Base-by-base conservation (phyloP, 306 rosid species). In the Cicer bijugum region DNA sequence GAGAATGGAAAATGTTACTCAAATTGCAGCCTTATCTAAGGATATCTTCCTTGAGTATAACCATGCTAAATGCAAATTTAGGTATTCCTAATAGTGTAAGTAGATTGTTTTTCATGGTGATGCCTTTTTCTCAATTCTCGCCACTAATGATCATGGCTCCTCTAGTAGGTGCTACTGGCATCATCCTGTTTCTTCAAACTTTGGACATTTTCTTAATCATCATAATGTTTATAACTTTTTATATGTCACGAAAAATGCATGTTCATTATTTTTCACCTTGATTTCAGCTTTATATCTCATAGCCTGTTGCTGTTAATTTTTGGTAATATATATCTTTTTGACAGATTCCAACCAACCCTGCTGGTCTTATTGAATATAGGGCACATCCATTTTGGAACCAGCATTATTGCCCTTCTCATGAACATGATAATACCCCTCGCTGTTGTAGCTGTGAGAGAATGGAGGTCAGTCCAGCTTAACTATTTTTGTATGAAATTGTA, bases 351-450 rank as follows among this genome's bases (percentile, higher is more conserved):
- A 94, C 99, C 86, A 94, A 94, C 88, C 88, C 76, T 89, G 93
- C 90, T 87, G 99, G 99, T 90, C 99, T 94, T 86, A 91, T 94
- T 91, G 99, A 94, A 91, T 94, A 94, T 88, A 94, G 99, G 96
- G 99, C 99, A 80, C 99, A 94, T 86, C 99, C 99, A 38, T 94
- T 91, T 82, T 94, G 99, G 99, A 80, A 86, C 80, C 99, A 94
- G 77, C 92, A 94, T 80, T 94, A 94, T 75, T 94, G 99, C 87
- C 99, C 99, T 69, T 83, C 85, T 76, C 99, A 94, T 43, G 99
- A 94, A 83, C 95, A 88, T 40, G 99, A 94, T 78, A 76, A 78
- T 48, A 94, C 97, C 76, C 91, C 99, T 43, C 92, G 99, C 73
- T 94, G 99, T 78, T 88, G 97, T 86, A 89, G 99, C 78, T 94